Base-by-base conservation (phyloP, 805 yeast species). In the Yarrowia alimentaria region DNA sequence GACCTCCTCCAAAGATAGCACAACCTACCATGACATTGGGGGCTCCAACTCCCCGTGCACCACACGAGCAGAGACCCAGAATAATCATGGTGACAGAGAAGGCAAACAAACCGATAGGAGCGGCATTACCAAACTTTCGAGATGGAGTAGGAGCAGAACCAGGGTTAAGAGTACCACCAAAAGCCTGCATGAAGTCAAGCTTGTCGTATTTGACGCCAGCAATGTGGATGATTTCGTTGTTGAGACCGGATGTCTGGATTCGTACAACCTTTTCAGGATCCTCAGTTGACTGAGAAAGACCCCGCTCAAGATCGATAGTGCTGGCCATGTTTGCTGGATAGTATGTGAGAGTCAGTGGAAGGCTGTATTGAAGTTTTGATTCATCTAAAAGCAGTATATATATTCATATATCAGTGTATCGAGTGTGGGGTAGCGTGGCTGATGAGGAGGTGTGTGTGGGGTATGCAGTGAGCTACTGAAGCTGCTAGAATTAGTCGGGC, bases 161-260 rank as follows among this genome's bases (percentile, higher is more conserved):
- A 7, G 51, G 51, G 30, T 45, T 48, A 25, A 48, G 16, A 13
- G 53, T 51, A 4, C 53, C 53, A 13, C 50, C 52, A 57, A 84
- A 84, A 2, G 93, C 93, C 20, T 68, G 67, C 51, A 71, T 67
- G 54, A 84, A 70, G 49, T 84, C 90, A 43, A 71, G 62, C 58
- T 73, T 75, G 48, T 77, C 68, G 57, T 80, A 83, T 61, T 74
- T 78, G 55, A 80, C 80, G 56, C 79, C 74, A 2, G 91, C 93
- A 54, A 85, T 74, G 55, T 70, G 77, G 52, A 85, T 71, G 60
- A 76, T 80, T 32, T 80, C 82, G 32, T 79, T 79, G 57, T 81
- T 82, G 3, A 62, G 68, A 13, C 74, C 76, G 7, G 64, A 54
- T 3, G 70, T 67, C 51, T 56, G 62, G 20, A 71, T 60, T 50